Percentiles rank a stretch among this genome's conserved stretches.
Evolutionary conservation across 805 yeast species (phyloP).

Genomic region (Brettanomyces custersianus): DNA sequence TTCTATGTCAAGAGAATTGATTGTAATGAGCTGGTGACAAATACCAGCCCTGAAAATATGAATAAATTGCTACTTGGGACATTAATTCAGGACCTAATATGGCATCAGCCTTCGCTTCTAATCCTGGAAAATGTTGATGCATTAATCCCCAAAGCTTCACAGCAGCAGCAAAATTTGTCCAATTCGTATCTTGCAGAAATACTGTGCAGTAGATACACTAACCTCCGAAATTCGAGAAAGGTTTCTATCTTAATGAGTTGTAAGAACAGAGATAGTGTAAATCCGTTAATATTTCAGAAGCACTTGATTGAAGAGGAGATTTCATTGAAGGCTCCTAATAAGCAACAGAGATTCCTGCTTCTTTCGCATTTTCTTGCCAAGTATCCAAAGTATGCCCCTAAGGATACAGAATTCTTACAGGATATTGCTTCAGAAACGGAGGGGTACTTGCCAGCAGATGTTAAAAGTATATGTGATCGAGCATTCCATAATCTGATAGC

Average conservation of each 20-base stretch:
- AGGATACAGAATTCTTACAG: conserved; percentile 33
- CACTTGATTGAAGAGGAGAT: conserved; percentile 62
- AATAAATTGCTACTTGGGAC: conserved; percentile 4
- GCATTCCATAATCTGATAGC: conserved; percentile 44
- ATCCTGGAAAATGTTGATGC: conserved; percentile 74
- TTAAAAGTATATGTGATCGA: conserved; percentile 63
- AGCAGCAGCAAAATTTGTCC: conserved; percentile 45
- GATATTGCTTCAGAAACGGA: conserved; percentile 68
- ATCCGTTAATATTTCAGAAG: conserved; percentile 50
- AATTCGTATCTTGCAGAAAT: conserved; percentile 61
- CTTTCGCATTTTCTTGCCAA: conserved; percentile 27
- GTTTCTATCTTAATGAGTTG: conserved; percentile 57
- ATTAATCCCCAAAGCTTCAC: conserved; percentile 56
- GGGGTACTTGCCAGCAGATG: conserved; percentile 81
- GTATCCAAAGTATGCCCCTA: conserved; percentile 21
- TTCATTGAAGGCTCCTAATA: conserved; percentile 61
- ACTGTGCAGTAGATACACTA: conserved; percentile 35
- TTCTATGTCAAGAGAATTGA: conserved; percentile 38
- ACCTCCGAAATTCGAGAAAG: conserved; percentile 36
- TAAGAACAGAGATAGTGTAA: conserved; percentile 54
- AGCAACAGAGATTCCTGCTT: conserved; percentile 39
- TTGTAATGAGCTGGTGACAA: conserved; percentile 47
- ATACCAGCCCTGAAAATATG: conserved; percentile 10
- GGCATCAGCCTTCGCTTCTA: conserved; percentile 73
- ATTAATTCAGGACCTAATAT: conserved; percentile 36